Evolutionary conservation across 2,329 filamentous ascomycete genomes (phyloP).

Genomic region (Trichoderma harzianum): DNA sequence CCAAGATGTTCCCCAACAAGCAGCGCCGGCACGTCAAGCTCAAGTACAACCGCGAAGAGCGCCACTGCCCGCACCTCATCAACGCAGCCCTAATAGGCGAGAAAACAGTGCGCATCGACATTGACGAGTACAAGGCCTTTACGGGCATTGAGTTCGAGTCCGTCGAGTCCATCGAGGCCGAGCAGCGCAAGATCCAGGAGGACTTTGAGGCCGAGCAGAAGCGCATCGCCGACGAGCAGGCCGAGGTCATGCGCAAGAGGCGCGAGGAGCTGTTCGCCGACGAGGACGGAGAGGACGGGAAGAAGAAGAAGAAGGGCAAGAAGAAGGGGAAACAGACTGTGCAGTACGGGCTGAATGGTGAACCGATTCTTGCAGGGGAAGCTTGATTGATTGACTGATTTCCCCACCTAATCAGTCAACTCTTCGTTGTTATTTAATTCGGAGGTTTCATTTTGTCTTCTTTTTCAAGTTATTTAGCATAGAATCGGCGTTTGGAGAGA

Average conservation of each 20-base stretch:
- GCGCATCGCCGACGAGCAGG: conserved; percentile 44
- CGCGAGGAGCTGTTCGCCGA: conserved; percentile 48
- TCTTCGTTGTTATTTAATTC: not conserved
- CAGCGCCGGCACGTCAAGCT: conserved; percentile 73
- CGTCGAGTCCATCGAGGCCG: conserved; percentile 54
- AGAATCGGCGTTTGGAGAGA: not conserved
- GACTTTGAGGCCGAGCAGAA: conserved; percentile 44
- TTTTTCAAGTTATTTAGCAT: not conserved
- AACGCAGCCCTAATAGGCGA: conserved; percentile 60
- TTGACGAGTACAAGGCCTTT: conserved; percentile 58
- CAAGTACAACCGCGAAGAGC: conserved; percentile 80
- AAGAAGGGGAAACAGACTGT: conserved; percentile 32
- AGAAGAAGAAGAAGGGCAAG: conserved; percentile 35
- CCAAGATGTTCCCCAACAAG: conserved; percentile 69
- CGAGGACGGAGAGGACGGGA: conserved; percentile 30
- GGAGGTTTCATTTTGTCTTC: not conserved
- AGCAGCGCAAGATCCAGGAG: conserved; percentile 47
- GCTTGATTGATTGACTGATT: conserved; percentile 18
- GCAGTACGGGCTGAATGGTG: conserved; percentile 37
- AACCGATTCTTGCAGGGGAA: conserved; percentile 31
- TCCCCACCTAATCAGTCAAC: too few species aligned
- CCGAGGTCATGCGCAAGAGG: conserved; percentile 46
- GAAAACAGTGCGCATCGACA: conserved; percentile 55
- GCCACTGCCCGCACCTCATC: conserved; percentile 60
- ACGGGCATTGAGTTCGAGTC: conserved; percentile 53